Conservation (phyloP, 108 stramenopile species). For the Skeletonema grethae region DNA sequence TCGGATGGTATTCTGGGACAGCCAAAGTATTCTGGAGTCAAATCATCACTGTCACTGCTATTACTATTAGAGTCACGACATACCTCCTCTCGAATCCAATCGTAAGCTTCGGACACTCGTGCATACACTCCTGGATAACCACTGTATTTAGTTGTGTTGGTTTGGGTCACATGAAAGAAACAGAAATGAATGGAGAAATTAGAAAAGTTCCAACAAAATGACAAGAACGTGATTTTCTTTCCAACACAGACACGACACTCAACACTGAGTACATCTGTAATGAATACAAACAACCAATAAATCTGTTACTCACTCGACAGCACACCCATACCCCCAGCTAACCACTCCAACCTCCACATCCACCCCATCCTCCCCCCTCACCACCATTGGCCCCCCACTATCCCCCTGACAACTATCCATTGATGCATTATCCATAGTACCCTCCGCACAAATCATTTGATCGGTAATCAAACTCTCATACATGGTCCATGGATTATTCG, state of each 20-base stretch:
- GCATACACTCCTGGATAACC: constrained; percentile 63
- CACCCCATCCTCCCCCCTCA: not conserved
- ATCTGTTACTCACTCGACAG: not conserved
- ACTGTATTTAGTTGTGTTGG: too few species aligned
- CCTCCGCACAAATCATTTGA: constrained; percentile 19
- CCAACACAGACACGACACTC: too few species aligned
- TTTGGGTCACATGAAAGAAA: too few species aligned
- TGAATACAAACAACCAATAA: too few species aligned
- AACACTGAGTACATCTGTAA: too few species aligned
- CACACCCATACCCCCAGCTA: constrained; percentile 1
- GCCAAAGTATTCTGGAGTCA: not conserved
- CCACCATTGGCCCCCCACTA: constrained; percentile 17
- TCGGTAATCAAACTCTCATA: constrained; percentile 1
- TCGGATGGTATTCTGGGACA: not conserved
- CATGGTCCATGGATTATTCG: not conserved
- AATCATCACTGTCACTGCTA: not conserved
- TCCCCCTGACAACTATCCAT: constrained; percentile 16
- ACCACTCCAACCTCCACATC: constrained; percentile 23
- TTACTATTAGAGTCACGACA: constrained; percentile 13
- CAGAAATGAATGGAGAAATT: too few species aligned
- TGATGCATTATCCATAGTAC: too few species aligned
- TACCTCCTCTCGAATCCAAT: constrained; percentile 59
- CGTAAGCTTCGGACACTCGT: constrained; percentile 39
- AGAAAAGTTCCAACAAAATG: too few species aligned
- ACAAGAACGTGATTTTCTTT: too few species aligned